phyloP scores from a whole-genome alignment of 2,329 filamentous ascomycete species.

The Trichoderma sp. region DNA sequence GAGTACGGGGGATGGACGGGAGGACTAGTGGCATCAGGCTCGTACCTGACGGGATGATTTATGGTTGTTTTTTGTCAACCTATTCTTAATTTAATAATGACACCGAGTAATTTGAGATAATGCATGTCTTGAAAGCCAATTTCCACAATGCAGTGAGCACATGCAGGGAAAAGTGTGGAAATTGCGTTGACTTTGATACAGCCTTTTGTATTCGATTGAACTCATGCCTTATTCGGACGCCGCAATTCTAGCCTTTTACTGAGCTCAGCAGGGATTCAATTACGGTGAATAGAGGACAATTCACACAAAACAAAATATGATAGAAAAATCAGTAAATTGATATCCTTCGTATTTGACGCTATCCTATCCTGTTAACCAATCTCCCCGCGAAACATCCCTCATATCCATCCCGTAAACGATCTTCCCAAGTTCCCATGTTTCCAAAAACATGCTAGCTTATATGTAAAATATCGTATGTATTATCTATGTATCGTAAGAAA shows the following conservation, averaged over 20 bases:
- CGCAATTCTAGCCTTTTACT: no score
- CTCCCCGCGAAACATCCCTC: not conserved
- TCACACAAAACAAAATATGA: not conserved
- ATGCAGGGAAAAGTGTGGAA: not conserved
- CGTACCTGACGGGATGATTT: not conserved
- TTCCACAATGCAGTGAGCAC: conserved; percentile 11
- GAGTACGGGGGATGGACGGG: not conserved
- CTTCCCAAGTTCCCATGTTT: not conserved
- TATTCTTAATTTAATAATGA: not conserved
- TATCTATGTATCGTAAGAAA: conserved; percentile 17
- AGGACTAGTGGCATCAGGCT: not conserved
- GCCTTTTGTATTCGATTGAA: conserved; percentile 10
- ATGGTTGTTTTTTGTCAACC: not conserved
- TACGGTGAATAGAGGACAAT: not conserved
- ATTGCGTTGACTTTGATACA: not conserved
- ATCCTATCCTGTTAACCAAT: not conserved
- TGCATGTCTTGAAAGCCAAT: conserved; percentile 23
- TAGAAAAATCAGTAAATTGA: not conserved
- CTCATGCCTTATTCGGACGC: not conserved
- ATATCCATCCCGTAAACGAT: not conserved
- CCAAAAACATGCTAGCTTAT: not conserved
- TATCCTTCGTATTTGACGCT: not conserved
- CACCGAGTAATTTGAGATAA: not conserved
- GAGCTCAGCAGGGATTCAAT: no score
- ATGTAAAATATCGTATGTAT: conserved; percentile 23